These are phyloP conservation scores for thale cress (Arabidopsis thaliana) DNA, from an alignment of 345 rosid species.

Conservation along the genomic window TAIR10.1 NC_003070.9:18375501-18376000, in stretches of 20 bases:
- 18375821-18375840: conserved; percentile 48
- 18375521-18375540: too few relatives aligned
- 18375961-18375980: conserved; percentile 35
- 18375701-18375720: conserved; percentile 47
- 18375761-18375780: conserved; percentile 50
- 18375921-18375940: conserved; percentile 45
- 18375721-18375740: conserved; percentile 38
- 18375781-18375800: conserved; percentile 48
- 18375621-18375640: too few relatives aligned
- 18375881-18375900: conserved; percentile 56
- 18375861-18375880: conserved; percentile 53
- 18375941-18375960: conserved; percentile 65
- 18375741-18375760: conserved; percentile 45
- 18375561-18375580: too few relatives aligned
- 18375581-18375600: too few relatives aligned
- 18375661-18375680: background rate
- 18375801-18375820: conserved; percentile 53
- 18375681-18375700: conserved; percentile 20
- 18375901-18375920: conserved; percentile 48
- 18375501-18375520: too few relatives aligned
- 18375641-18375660: background rate
- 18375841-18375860: conserved; percentile 52
- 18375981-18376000: conserved; percentile 55
- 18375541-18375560: too few relatives aligned
- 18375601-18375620: too few relatives aligned